phyloP scores from a whole-genome alignment of 1,139 yeast genomes.

The Kurtzmaniella quercitrusa region DNA sequence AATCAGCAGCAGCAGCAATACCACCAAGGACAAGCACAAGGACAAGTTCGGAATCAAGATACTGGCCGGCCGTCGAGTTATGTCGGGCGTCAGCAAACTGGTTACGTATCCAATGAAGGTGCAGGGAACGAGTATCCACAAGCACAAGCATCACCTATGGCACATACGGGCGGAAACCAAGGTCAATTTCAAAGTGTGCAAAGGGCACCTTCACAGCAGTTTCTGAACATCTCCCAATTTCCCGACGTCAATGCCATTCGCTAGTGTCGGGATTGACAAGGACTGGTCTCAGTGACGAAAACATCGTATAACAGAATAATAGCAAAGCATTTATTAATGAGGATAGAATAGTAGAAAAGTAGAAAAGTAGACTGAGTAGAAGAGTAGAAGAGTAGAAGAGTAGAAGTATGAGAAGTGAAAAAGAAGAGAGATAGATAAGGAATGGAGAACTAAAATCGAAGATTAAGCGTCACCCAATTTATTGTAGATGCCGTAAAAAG shows the following conservation, averaged over 20 bases:
- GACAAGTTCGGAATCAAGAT: neutral
- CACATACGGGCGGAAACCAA: neutral
- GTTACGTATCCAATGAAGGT: neutral
- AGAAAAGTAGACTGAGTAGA: neutral
- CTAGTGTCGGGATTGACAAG: neutral
- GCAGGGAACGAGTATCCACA: neutral
- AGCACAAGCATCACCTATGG: neutral
- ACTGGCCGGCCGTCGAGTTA: neutral
- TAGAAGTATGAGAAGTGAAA: neutral
- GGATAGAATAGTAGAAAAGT: neutral
- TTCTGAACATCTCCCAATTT: conserved; percentile 27
- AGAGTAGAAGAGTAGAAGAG: neutral
- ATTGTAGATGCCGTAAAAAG: too few relatives aligned
- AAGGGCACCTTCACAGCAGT: conserved; percentile 9
- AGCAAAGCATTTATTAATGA: neutral
- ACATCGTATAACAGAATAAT: neutral
- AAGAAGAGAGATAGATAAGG: neutral
- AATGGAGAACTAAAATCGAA: too few relatives aligned
- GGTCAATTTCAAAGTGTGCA: neutral
- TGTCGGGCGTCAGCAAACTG: neutral
- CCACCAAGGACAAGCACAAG: neutral
- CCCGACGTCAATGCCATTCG: conserved; percentile 26
- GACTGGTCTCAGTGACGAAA: neutral
- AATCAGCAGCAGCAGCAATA: conserved; percentile 6
- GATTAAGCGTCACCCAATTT: too few relatives aligned